Base-by-base conservation (phyloP, 768 basidiomycete genomes). In the Lactarius tabidus region DNA sequence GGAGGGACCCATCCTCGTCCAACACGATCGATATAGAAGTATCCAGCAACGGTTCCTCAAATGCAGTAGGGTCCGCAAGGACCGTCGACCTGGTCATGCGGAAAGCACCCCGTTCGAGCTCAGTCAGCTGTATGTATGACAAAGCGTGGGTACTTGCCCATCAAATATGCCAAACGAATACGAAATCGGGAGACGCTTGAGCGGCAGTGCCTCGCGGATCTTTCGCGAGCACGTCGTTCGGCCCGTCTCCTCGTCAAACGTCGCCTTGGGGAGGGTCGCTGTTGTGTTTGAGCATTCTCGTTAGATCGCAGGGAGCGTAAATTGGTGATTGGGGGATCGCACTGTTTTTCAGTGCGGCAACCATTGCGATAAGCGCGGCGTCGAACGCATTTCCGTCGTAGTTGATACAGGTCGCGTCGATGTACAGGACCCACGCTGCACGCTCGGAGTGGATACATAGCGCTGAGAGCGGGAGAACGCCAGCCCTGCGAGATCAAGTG, bases 321-420 rank as follows among this genome's bases (percentile, higher is more conserved):
- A 20, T 26, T 18, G 59, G 36, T 33, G n/a, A n/a, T 61, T 61
- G 17, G 36, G 51, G 58, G 38, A 1, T 78, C 90, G 57, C 70
- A 96, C 95, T 90, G 66, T 94, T 93, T 74, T 80, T 83, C 52
- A 98, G 78, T 6, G 96, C 95, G 10, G 90, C 86, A 57, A 94
- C 84, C 81, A 95, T 90, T 0, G 93, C 93, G 26, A 98, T 74
- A 12, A 98, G 80, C 0, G 92, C 83, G 1, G 97, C 93, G 69
- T 99, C 97, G 65, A 95, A 93, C 1, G 83, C 90, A 72, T 98
- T 98, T 6, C 97, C 97, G 74, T 98, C 95, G 73, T 96, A 97
- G 77, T 97, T 98, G 69, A 99, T 92, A 73, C 96, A 98, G 1
- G 89, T 91, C 33, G 91, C 86, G 69, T 99, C 97, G 70, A 98